Base-by-base conservation (phyloP, 1,139 yeast species). In the Saccharomyces hybrid region DNA sequence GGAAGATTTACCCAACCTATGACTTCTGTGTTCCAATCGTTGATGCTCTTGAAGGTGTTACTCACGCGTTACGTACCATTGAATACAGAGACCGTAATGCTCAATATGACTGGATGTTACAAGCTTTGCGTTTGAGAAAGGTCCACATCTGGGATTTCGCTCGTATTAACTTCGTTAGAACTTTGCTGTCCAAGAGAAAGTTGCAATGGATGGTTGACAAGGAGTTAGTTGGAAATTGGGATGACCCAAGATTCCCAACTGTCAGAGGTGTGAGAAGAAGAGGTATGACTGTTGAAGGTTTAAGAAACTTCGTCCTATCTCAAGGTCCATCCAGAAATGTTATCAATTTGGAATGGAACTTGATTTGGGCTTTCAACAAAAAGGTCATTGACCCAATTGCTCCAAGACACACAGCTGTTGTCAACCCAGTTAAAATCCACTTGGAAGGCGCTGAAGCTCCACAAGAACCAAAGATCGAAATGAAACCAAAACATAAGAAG, bases 191-290 rank as follows among this genome's bases (percentile, higher is more conserved):
- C 59, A 93, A 93, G 84, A 86, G 99, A 78, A 93, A 93, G 78
- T 79, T 93, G 69, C 98, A 93, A 77, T 91, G 97, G 97, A 89
- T 93, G 73, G 98, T 93, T 61, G 97, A 93, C 77, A 86, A 88
- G 72, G 76, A 81, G 44, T 79, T 84, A 64, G 99, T 93, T 57
- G 67, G 80, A 38, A 90, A 89, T 75, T 93, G 99, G 99, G 97
- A 91, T 70, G 99, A 93, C 74, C 98, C 99, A 66, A 82, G 99
- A 73, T 93, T 93, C 90, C 99, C 99, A 63, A 93, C 99, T 50
- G 96, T 91, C 47, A 84, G 97, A 75, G 98, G 98, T 78, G 97
- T 91, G 54, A 88, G 97, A 79, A 85, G 98, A 80, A 87, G 99
- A 78, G 99, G 99, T 78, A 93, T 93, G 98, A 84, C 97, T 49